Percentiles rank a stretch among this genome's conserved stretches.
phyloP scores from a whole-genome alignment of 106 monocot genomes.

The Dioscorea alata region DNA sequence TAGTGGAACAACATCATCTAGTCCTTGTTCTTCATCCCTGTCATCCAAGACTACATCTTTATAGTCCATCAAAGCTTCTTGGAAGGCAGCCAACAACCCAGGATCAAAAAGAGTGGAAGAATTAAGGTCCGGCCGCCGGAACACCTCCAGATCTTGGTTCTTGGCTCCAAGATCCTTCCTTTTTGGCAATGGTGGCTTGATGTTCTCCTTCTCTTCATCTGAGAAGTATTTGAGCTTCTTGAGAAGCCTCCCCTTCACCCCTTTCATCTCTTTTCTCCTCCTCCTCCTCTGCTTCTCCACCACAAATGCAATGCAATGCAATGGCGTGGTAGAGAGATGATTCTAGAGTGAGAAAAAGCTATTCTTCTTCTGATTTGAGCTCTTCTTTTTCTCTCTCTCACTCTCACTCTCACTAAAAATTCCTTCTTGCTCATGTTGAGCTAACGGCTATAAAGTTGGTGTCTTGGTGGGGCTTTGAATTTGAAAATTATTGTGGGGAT shows the following conservation, averaged over 20 bases:
- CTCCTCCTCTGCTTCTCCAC: not conserved
- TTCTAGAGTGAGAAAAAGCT: not conserved
- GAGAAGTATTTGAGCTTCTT: slow-evolving; percentile 51
- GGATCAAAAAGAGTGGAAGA: slow-evolving; percentile 41
- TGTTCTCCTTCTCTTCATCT: slow-evolving; percentile 23
- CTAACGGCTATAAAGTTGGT: not conserved
- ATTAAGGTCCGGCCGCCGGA: slow-evolving; percentile 26
- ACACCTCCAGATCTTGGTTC: slow-evolving; percentile 1
- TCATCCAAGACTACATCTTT: too few species aligned
- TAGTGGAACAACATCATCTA: too few species aligned
- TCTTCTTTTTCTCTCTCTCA: not conserved
- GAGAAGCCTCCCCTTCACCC: slow-evolving; percentile 45
- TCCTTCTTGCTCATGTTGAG: too few species aligned
- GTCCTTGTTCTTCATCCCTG: not conserved
- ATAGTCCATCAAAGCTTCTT: slow-evolving; percentile 26
- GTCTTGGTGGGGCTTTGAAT: not conserved
- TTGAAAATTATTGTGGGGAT: not conserved
- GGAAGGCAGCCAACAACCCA: slow-evolving; percentile 32
- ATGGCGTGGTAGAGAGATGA: not conserved
- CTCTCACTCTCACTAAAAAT: not conserved
- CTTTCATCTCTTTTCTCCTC: slow-evolving; percentile 29
- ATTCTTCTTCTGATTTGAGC: not conserved
- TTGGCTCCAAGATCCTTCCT: not conserved
- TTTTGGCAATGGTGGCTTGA: not conserved
- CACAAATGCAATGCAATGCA: not conserved